Conservation (phyloP, 345 rosid genomes). For the Eucalyptus cloeziana region DNA sequence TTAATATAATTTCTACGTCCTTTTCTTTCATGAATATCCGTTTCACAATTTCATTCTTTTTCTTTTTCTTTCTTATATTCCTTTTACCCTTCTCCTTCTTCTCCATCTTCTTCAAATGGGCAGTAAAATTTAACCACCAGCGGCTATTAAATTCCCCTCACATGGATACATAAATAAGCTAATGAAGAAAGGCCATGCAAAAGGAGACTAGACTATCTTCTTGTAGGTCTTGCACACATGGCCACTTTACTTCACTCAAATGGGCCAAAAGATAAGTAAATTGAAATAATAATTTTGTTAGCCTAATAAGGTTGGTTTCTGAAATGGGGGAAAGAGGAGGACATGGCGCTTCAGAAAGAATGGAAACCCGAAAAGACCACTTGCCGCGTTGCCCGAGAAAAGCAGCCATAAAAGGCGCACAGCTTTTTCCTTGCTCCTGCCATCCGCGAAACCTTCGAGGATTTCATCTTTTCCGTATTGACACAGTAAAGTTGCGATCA, state of each 20-base stretch:
- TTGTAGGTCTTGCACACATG: not conserved
- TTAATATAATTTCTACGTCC: not conserved
- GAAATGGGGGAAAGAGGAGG: not conserved
- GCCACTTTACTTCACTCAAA: not conserved
- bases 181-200: not conserved
- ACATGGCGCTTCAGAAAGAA: not conserved
- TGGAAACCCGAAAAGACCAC: not conserved
- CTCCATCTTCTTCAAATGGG: not conserved
- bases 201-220: not conserved
- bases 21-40: not conserved
- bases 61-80: not conserved
- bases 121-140: not conserved
- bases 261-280: not conserved
- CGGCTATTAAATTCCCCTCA: not conserved
- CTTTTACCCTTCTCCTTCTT: not conserved
- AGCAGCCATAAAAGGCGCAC: not conserved
- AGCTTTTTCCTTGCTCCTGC: not conserved
- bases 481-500: not conserved
- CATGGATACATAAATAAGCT: not conserved
- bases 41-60: not conserved
- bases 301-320: not conserved
- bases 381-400: not conserved
- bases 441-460: not conserved
- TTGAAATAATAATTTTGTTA: not conserved
- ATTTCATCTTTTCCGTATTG: not conserved